Percentiles rank a stretch among this genome's conserved stretches.
Evolutionary conservation across 1,284 basidiomycete species (phyloP).

Genomic region (Pseudozyma flocculosa): DNA sequence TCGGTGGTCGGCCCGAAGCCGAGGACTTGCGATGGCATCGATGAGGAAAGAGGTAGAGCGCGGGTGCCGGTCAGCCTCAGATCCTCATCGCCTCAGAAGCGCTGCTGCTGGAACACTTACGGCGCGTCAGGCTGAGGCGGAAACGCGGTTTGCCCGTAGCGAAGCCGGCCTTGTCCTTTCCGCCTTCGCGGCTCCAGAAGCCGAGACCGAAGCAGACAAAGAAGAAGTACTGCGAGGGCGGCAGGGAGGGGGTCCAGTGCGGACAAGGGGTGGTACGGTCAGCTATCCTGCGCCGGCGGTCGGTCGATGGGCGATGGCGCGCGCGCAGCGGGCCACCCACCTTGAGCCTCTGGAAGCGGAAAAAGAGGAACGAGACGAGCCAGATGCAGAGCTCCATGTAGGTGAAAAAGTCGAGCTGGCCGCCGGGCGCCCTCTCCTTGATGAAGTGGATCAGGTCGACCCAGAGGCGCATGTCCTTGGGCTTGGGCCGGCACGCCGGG

Average conservation of each 20-base stretch:
- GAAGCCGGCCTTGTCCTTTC: constrained; percentile 24
- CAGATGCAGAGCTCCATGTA: constrained; percentile 64
- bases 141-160: constrained; percentile 36
- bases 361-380: constrained; percentile 49
- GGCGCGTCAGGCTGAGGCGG: constrained; percentile 40
- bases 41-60: too few relatives aligned
- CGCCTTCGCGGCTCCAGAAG: constrained; percentile 41
- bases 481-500: constrained; percentile 62
- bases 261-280: background rate
- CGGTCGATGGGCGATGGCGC: too few relatives aligned
- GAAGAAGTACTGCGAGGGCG: constrained; percentile 38
- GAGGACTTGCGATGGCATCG: too few relatives aligned
- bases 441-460: constrained; percentile 67
- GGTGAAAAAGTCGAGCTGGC: constrained; percentile 68
- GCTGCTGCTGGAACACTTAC: too few relatives aligned
- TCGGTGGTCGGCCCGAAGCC: too few relatives aligned
- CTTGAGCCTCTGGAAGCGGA: constrained; percentile 26
- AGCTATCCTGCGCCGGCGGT: too few relatives aligned
- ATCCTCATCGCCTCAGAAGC: too few relatives aligned
- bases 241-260: background rate
- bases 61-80: too few relatives aligned
- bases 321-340: too few relatives aligned
- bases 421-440: constrained; percentile 65
- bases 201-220: constrained; percentile 52
- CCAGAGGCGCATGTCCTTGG: constrained; percentile 69